phyloP scores from a whole-genome alignment of 176 grass and related monocot genomes.

The Oropetium thomaeum region DNA sequence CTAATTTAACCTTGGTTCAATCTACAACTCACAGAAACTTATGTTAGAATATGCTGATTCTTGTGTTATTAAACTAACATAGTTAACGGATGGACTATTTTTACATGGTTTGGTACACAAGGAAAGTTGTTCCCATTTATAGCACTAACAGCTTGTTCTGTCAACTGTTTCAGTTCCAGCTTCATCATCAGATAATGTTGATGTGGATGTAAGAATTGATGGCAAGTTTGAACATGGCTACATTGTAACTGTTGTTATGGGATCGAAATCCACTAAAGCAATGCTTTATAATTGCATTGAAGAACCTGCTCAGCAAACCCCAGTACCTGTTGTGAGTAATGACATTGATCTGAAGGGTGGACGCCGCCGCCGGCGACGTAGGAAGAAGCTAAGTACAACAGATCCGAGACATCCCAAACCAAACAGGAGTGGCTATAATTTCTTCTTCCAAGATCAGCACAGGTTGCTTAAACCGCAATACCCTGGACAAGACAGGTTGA shows the following conservation, averaged over 20 bases:
- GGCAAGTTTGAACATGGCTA: conserved; percentile 93
- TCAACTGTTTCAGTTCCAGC: conserved; percentile 42
- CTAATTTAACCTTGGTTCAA: not conserved
- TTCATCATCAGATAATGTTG: conserved; percentile 31
- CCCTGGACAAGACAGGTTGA: conserved; percentile 74
- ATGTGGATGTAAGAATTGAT: conserved; percentile 77
- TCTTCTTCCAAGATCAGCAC: conserved; percentile 94
- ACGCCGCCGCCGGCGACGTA: conserved; percentile 43
- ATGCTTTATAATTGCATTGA: conserved; percentile 72
- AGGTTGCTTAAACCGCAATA: conserved; percentile 68
- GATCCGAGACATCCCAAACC: conserved; percentile 90
- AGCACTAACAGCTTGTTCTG: conserved; percentile 25
- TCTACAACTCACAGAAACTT: not conserved
- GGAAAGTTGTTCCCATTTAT: conserved; percentile 6
- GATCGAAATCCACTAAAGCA: conserved; percentile 71
- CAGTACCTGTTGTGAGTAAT: conserved; percentile 27
- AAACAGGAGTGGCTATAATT: conserved; percentile 93
- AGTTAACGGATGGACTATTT: not conserved
- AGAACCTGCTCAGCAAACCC: conserved; percentile 29
- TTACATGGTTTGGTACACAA: conserved; percentile 4
- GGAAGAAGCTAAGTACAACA: conserved; percentile 69
- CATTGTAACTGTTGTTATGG: conserved; percentile 72
- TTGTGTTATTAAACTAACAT: not conserved
- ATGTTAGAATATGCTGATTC: not conserved
- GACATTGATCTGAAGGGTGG: conserved; percentile 32